Base-by-base conservation (phyloP, 2,329 filamentous ascomycete genomes). In the Aspergillus sp. region DNA sequence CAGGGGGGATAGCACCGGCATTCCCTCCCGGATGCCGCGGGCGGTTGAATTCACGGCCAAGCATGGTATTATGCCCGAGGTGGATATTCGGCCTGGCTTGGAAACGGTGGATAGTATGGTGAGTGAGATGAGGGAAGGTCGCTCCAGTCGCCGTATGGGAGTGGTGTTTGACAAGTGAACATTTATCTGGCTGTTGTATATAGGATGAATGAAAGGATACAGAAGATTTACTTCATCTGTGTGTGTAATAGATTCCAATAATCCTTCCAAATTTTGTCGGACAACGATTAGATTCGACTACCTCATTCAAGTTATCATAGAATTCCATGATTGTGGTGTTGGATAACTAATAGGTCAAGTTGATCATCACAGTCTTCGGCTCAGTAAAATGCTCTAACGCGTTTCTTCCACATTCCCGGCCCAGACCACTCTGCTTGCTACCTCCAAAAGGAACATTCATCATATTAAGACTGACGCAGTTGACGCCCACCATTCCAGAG, bases 401-500 rank as follows among this genome's bases (percentile, higher is more conserved):
- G 36, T 52, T 40, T 14, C 22, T 7, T 2, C 49, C 49, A 32
- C 40, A 33, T n/a, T 49, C 47, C 9, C 47, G 36, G 16, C 47
- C 47, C 4, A 49, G 36, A 8, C 47, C 47, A 19, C 36, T 42
- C 38, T 43, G 19, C 38, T 49, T 49, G 22, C 22, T 49, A 11
- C 47, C 47, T 1, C 47, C 47, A 20, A 49, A 49, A 5, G 47
- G 47, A 10, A 16, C 16, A 16, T 41, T 41, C 38, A 41, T 41
- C 38, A 41, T 41, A 10, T 11, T 41, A 16, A 46, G 42, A 24
- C 49, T 50, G 24, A 54, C 33, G 20, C 49, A 49, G 40, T 57
- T 57, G 5, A 57, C 20, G 1, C 55, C 55, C 11, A 57, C 55
- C 41, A 52, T 53, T 2, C 55, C 55, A 7, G 46, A 48, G 10